Conservation (phyloP, 2,329 filamentous ascomycete genomes). For the Scortechinia acanthostroma region DNA sequence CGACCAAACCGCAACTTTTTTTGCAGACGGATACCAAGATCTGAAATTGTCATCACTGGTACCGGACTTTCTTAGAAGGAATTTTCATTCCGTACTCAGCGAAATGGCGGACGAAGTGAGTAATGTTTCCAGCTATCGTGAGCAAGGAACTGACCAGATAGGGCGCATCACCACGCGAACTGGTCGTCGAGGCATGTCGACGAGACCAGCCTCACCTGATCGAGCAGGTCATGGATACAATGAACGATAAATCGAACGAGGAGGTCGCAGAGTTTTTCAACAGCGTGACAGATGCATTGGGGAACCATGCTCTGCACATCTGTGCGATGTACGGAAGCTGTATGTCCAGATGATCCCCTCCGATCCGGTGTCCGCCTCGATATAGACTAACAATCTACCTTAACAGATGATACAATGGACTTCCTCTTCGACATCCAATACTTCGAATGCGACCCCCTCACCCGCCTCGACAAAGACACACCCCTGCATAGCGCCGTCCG, state of each 20-base stretch:
- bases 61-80: no score
- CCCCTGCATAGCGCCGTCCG: conserved; percentile 32
- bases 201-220: conserved; percentile 1
- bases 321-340: not conserved
- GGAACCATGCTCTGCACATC: conserved; percentile 1
- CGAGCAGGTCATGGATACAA: not conserved
- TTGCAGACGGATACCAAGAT: no score
- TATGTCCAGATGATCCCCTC: not conserved
- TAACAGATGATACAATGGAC: conserved; percentile 34
- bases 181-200: conserved; percentile 1
- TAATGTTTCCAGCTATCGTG: not conserved
- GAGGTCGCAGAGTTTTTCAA: conserved; percentile 1
- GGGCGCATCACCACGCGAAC: conserved; percentile 1
- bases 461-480: conserved; percentile 32
- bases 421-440: conserved; percentile 33
- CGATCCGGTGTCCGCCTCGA: not conserved
- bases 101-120: not conserved
- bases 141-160: not conserved
- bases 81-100: no score
- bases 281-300: not conserved
- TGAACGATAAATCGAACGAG: not conserved
- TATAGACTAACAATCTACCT: conserved; percentile 1
- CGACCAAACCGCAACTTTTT: no score
- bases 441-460: conserved; percentile 36
- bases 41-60: no score